Evolutionary conservation across 2,329 filamentous ascomycete genomes (phyloP).

Genomic region (Penicillium sp.): DNA sequence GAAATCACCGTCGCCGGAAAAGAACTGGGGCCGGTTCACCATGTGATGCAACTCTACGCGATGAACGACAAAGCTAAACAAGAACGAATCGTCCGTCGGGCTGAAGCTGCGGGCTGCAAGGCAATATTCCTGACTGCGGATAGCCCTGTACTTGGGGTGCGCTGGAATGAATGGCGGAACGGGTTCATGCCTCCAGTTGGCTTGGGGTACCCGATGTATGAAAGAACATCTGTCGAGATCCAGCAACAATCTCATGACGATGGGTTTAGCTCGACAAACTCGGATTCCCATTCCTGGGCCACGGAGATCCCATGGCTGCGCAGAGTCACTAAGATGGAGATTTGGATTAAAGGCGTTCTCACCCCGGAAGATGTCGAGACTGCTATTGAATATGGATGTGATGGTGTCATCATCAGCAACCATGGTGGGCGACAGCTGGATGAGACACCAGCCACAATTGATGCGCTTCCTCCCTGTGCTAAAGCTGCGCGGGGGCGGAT

Average conservation of each 20-base stretch:
- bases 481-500: constrained; percentile 31
- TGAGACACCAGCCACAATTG: constrained; percentile 35
- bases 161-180: constrained; percentile 54
- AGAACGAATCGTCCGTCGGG: constrained; percentile 26
- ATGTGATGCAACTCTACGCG: constrained; percentile 27
- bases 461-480: constrained; percentile 30
- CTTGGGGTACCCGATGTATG: constrained; percentile 39
- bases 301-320: constrained; percentile 49
- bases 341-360: constrained; percentile 29
- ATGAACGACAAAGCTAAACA: constrained; percentile 24
- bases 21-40: constrained; percentile 15
- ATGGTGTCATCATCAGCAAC: constrained; percentile 39
- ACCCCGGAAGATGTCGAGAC: constrained; percentile 35
- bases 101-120: constrained; percentile 38
- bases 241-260: constrained; percentile 21
- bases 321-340: constrained; percentile 48
- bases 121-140: constrained; percentile 57
- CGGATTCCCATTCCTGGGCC: constrained; percentile 43
- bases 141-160: constrained; percentile 51
- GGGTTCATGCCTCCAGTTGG: constrained; percentile 47
- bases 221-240: constrained; percentile 21
- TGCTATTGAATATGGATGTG: constrained; percentile 34
- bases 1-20: constrained; percentile 41
- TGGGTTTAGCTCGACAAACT: constrained; percentile 21
- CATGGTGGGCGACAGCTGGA: constrained; percentile 40